phyloP scores from a whole-genome alignment of 2,329 filamentous ascomycete species.

The Trichoderma sp. region DNA sequence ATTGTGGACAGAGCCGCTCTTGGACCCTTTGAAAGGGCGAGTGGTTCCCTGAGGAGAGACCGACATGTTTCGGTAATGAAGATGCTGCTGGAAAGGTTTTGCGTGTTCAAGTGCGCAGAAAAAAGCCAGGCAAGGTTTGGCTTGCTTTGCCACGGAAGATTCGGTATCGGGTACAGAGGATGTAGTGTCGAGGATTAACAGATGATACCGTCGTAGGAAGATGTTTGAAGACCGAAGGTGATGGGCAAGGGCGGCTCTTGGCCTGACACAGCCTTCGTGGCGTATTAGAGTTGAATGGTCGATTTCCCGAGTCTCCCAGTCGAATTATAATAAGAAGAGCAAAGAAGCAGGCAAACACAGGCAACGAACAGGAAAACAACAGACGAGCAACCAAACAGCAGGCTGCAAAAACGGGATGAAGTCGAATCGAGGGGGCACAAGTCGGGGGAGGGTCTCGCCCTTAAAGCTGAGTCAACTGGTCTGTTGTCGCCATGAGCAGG shows the following conservation, averaged over 20 bases:
- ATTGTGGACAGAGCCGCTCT: slow-evolving; percentile 33
- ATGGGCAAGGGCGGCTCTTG: background rate
- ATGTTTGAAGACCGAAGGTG: background rate
- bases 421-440: background rate
- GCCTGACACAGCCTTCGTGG: background rate
- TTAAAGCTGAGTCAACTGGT: slow-evolving; percentile 25
- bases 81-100: background rate
- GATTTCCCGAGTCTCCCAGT: background rate
- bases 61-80: slow-evolving; percentile 32
- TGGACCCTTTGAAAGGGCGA: slow-evolving; percentile 20
- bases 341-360: slow-evolving; percentile 3
- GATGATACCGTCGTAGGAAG: background rate
- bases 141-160: background rate
- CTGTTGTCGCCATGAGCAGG: slow-evolving; percentile 13
- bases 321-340: background rate
- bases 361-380: background rate
- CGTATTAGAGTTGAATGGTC: background rate
- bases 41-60: slow-evolving; percentile 32
- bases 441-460: slow-evolving; percentile 16
- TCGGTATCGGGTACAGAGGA: background rate
- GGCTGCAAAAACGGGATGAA: background rate
- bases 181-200: background rate
- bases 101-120: background rate
- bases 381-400: background rate
- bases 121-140: background rate